Evolutionary conservation across 164 flowering plant species (phyloP), one percentile per base, ranked within the genome.

Genomic region (Cinnamomum micranthum): DNA sequence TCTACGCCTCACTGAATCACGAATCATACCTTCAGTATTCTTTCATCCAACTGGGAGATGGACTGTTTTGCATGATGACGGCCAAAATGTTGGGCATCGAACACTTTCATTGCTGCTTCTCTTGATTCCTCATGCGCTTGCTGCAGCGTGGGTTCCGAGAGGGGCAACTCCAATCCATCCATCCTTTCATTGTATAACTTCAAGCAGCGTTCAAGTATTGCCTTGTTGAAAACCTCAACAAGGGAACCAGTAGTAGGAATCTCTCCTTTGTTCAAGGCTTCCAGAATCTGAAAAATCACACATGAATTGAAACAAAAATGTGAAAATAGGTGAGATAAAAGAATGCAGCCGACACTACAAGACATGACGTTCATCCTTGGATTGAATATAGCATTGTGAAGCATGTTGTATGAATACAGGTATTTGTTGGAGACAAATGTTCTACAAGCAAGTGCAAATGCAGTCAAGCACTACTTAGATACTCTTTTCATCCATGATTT

Each of bases 191-290:
- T 85, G 83, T 96, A 96, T 69, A 94, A 78, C 82, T 92, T 94
- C 77, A 90, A 78, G 79, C 99, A 96, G 71, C 91, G 87, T 76
- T 96, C 98, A 59, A 94, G 87, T 74, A 96, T 91, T 69, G 85
- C 92, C 84, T 94, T 96, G 65, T 96, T 96, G 82, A 96, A 96
- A 80, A 94, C 87, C 85, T 96, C 99, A 25, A 96, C 98, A 65
- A 96, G 93, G 55, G 98, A 94, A 19, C 98, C 99, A 68, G 99
- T 94, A 28, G 99, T 90, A 72, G 99, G 99, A 78, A 96, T 96
- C 85, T 96, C 98, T 77, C 99, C 99, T 85, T 96, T 94, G 79
- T 96, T 96, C 75, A 96, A 86, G 59, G 99, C 99, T 72, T 94
- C 99, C 65, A 96, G 90, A 77, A 96, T 96, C 99, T 96, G 88